A percentile compares a stretch with the other conserved stretches of the same genome.
Conservation (phyloP, 345 rosid genomes). For the Citropsis articulata region DNA sequence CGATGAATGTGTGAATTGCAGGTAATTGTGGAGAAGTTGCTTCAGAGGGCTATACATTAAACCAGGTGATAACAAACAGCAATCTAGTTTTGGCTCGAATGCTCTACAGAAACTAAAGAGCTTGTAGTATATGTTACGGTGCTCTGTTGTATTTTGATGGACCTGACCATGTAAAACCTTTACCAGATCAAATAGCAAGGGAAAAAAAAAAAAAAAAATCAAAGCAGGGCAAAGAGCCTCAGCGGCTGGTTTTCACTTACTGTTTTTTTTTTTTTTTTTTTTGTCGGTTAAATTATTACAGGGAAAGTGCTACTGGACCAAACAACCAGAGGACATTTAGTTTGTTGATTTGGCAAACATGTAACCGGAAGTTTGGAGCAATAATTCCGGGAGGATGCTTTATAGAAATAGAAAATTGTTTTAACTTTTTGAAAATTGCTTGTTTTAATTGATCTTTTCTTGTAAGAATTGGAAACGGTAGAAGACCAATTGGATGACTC, state of each 20-base stretch:
- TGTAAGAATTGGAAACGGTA: too few species aligned
- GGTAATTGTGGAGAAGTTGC: neutral
- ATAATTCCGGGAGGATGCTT: neutral
- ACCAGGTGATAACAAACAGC: neutral
- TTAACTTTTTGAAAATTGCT: too few species aligned
- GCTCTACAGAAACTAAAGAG: neutral
- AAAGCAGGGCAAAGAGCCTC: neutral
- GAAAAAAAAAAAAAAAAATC: too few species aligned
- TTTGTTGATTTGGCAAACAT: neutral
- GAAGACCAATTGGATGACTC: neutral
- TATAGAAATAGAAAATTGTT: neutral
- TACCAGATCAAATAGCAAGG: neutral
- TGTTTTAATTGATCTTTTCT: too few species aligned
- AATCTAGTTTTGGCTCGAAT: neutral
- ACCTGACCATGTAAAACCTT: neutral
- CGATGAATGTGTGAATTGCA: neutral
- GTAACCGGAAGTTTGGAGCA: neutral
- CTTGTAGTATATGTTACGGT: neutral
- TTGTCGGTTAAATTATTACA: too few species aligned
- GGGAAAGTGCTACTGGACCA: neutral
- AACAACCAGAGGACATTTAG: neutral
- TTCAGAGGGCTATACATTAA: neutral
- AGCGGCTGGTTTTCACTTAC: neutral
- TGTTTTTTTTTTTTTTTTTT: too few species aligned
- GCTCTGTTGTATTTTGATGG: neutral